A percentile compares a stretch with the other conserved stretches of the same genome.
Conservation (phyloP, 192 early-diverging fungal genomes). For the Coemansia sp. region DNA sequence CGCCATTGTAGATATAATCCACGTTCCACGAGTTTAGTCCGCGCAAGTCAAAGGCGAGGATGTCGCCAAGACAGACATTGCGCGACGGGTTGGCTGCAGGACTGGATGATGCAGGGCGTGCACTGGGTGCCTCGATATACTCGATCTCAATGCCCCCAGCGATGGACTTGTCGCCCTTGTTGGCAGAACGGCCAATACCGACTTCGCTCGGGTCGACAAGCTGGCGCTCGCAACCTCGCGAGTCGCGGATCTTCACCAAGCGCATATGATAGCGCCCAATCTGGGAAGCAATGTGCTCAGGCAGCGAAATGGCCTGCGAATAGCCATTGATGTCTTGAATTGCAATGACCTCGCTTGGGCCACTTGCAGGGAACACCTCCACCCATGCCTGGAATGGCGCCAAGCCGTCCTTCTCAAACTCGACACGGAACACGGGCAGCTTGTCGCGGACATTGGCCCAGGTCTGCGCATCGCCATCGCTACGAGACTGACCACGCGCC, state of each 20-base stretch:
- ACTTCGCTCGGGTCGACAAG: conserved; percentile 29
- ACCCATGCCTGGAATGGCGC: conserved; percentile 52
- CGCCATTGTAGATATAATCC: conserved; percentile 54
- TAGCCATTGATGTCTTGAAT: conserved; percentile 21
- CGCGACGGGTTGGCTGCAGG: conserved; percentile 33
- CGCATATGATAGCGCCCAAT: conserved; percentile 55
- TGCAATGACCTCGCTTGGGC: conserved; percentile 45
- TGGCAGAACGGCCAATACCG: conserved; percentile 19
- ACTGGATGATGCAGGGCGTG: conserved; percentile 35
- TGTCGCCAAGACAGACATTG: conserved; percentile 67
- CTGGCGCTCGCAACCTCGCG: conserved; percentile 52
- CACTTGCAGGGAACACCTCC: conserved; percentile 48
- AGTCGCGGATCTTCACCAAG: conserved; percentile 35
- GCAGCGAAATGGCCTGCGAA: conserved; percentile 34
- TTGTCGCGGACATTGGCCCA: conserved; percentile 46
- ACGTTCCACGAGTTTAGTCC: conserved; percentile 69
- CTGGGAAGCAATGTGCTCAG: conserved; percentile 38
- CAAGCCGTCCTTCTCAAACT: conserved; percentile 26
- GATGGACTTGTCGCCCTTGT: conserved; percentile 20
- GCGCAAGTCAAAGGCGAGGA: conserved; percentile 66
- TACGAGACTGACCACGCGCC: conserved; percentile 41
- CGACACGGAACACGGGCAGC: conserved; percentile 49
- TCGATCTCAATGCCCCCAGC: conserved; percentile 52
- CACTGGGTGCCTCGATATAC: conserved; percentile 53
- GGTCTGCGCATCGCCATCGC: conserved; percentile 28